Conservation (phyloP, 768 basidiomycete species). For the Pleurotus djamor region DNA sequence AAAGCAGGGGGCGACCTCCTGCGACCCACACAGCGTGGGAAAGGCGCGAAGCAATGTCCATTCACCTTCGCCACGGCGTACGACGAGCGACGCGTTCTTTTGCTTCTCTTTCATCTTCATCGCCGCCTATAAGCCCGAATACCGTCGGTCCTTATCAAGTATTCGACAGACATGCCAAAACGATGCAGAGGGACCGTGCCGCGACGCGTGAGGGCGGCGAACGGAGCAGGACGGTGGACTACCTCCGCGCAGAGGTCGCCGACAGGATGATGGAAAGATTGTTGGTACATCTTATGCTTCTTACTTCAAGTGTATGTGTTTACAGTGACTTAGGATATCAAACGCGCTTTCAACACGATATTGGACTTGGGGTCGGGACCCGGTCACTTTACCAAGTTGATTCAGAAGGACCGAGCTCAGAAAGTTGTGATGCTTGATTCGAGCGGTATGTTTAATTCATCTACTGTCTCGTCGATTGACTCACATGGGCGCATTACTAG, state of each 20-base stretch:
- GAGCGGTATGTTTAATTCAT: constrained; percentile 52
- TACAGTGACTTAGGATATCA: constrained; percentile 71
- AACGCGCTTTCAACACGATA: constrained; percentile 73
- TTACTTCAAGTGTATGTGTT: constrained; percentile 3
- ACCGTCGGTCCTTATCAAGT: constrained; percentile 72
- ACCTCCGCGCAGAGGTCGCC: constrained; percentile 87
- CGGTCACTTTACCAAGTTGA: constrained; percentile 86
- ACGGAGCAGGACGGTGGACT: constrained; percentile 81
- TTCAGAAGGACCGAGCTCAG: constrained; percentile 64
- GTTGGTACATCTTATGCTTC: constrained; percentile 45
- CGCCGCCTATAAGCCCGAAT: constrained; percentile 36
- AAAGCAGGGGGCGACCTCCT: background rate
- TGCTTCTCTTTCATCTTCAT: constrained; percentile 46
- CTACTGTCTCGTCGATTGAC: background rate
- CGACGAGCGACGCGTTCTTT: constrained; percentile 28
- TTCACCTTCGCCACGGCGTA: background rate
- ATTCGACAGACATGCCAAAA: constrained; percentile 84
- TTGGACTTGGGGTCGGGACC: constrained; percentile 90
- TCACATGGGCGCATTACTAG: constrained; percentile 36
- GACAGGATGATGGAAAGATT: constrained; percentile 90
- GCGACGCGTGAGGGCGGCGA: constrained; percentile 53
- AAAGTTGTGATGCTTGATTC: constrained; percentile 86
- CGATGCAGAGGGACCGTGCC: constrained; percentile 74
- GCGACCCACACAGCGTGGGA: background rate
- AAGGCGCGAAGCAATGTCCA: background rate